phyloP scores from a whole-genome alignment of 345 rosid species.

The Gossypium raimondii region DNA sequence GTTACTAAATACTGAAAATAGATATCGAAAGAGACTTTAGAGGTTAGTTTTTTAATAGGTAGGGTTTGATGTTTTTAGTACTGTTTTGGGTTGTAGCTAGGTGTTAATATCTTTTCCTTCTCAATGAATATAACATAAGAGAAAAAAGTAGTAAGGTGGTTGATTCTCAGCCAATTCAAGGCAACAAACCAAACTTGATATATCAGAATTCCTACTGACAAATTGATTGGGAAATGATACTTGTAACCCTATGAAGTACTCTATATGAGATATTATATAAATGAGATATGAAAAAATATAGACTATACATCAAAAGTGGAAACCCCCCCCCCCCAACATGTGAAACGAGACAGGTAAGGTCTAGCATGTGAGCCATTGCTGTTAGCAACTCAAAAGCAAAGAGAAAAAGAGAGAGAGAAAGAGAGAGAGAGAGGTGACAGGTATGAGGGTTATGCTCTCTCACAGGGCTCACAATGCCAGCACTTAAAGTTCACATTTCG shows the following conservation, averaged over 20 bases:
- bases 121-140: not conserved
- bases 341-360: not conserved
- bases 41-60: not conserved
- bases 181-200: not conserved
- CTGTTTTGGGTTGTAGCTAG: not conserved
- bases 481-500: not conserved
- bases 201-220: not conserved
- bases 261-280: too few relatives aligned
- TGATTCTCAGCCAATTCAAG: not conserved
- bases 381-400: not conserved
- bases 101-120: not conserved
- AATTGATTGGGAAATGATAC: not conserved
- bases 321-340: not conserved
- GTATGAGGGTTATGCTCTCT: not conserved
- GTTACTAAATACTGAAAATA: not conserved
- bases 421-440: not conserved
- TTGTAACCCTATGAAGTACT: not conserved
- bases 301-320: not conserved
- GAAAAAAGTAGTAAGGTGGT: not conserved
- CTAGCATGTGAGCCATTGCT: constrained; percentile 7
- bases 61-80: not conserved
- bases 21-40: not conserved
- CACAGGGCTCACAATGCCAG: not conserved
- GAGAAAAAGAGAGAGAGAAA: too few relatives aligned
- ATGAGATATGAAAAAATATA: too few relatives aligned